A percentile compares a stretch with the other conserved stretches of the same genome.
Evolutionary conservation across 305 asterid genomes (phyloP).

Genomic region (Solanum hybrid): DNA sequence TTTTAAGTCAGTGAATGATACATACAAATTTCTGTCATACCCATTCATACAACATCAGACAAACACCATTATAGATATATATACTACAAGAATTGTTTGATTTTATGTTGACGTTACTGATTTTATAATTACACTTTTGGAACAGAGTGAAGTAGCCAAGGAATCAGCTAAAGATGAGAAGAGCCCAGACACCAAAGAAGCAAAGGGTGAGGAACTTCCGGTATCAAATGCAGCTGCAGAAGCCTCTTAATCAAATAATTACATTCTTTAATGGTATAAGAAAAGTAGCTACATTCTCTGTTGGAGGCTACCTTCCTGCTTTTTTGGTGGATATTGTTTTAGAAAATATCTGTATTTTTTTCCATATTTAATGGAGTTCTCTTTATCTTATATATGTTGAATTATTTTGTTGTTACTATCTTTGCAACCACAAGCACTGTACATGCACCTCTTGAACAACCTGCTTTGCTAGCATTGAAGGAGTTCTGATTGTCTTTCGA

Average conservation of each 20-base stretch:
- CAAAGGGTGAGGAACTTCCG: slow-evolving; percentile 2
- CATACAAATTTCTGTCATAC: background rate
- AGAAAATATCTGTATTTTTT: background rate
- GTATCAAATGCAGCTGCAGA: background rate
- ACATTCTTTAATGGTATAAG: background rate
- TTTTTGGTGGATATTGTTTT: background rate
- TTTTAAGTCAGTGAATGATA: background rate
- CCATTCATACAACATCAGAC: background rate
- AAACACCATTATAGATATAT: background rate
- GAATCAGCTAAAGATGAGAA: slow-evolving; percentile 8
- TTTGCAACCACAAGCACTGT: background rate
- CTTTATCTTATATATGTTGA: background rate
- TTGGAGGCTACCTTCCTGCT: background rate
- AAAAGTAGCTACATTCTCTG: background rate
- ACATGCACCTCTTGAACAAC: background rate
- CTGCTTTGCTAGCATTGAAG: background rate
- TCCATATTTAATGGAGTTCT: background rate
- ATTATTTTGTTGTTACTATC: background rate
- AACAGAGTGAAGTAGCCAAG: background rate
- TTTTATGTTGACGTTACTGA: background rate
- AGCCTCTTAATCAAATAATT: background rate
- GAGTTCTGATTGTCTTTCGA: background rate
- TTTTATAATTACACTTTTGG: too few species aligned
- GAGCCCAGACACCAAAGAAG: slow-evolving; percentile 5
- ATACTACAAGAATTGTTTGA: background rate